These are phyloP conservation scores for Dictyostelium capitatum DNA, from an alignment of 78 protist genomes.

Conservation along the genomic window DNA sequence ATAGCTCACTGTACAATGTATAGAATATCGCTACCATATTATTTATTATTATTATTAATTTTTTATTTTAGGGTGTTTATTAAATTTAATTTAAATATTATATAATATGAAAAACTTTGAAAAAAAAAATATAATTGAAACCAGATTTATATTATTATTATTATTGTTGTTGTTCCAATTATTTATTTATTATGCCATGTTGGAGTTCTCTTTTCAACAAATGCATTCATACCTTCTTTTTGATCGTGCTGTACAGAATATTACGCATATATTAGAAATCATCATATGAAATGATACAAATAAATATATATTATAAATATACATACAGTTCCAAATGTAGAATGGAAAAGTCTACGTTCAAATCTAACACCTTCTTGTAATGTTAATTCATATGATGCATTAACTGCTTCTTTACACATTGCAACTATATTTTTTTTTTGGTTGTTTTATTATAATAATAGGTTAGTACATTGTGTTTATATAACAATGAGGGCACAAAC, in stretches of 20 bases:
- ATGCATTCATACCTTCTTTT: slow-evolving; percentile 97
- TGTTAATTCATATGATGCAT: slow-evolving; percentile 87
- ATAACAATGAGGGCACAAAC: no score
- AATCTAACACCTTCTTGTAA: slow-evolving; percentile 91
- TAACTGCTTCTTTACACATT: slow-evolving; percentile 93
- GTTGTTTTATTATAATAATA: no score
- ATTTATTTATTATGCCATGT: slow-evolving; percentile 88
- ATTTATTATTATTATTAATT: no score
- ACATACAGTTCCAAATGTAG: slow-evolving; percentile 93
- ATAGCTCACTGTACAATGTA: no score
- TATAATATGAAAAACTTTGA: no score
- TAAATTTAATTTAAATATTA: no score
- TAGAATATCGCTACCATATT: no score
- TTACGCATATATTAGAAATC: not conserved
- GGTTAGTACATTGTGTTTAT: no score
- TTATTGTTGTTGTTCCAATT: not conserved
- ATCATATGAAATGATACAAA: not conserved
- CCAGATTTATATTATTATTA: not conserved
- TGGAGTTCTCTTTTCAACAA: slow-evolving; percentile 93
- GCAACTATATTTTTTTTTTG: no score
- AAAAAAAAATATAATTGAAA: no score
- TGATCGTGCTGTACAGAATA: slow-evolving; percentile 87
- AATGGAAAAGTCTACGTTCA: slow-evolving; percentile 95
- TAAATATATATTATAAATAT: not conserved
- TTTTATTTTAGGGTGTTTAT: no score